A percentile compares a stretch with the other conserved stretches of the same genome.
Evolutionary conservation across 2,329 filamentous ascomycete genomes (phyloP).

Genomic region (Biscogniauxia sp.): DNA sequence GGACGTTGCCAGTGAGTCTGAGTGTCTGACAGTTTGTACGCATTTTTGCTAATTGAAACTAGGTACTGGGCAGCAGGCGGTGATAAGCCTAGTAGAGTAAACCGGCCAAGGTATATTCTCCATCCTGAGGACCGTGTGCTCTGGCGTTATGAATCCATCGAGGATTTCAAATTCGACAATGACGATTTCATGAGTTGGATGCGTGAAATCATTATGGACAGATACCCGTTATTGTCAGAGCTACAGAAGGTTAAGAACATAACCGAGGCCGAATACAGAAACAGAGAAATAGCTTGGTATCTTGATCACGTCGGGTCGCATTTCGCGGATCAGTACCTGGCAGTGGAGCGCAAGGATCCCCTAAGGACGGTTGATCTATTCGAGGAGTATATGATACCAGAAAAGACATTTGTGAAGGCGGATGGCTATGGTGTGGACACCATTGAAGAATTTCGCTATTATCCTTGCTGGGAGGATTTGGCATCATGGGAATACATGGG

Average conservation of each 20-base stretch:
- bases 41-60: slow-evolving; percentile 12
- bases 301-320: slow-evolving; percentile 16
- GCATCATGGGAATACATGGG: slow-evolving; percentile 24
- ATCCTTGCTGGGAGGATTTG: slow-evolving; percentile 27
- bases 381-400: slow-evolving; percentile 13
- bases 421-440: neutral
- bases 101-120: slow-evolving; percentile 20
- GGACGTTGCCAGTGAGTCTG: slow-evolving; percentile 29
- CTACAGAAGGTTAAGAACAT: neutral
- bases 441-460: slow-evolving; percentile 13
- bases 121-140: slow-evolving; percentile 31
- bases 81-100: slow-evolving; percentile 10
- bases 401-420: slow-evolving; percentile 8
- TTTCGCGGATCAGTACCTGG: slow-evolving; percentile 9
- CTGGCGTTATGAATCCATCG: slow-evolving; percentile 25
- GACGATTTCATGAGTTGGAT: neutral
- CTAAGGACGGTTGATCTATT: neutral
- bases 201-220: too few species aligned
- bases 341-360: slow-evolving; percentile 6
- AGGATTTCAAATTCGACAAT: neutral
- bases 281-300: slow-evolving; percentile 15
- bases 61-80: slow-evolving; percentile 16
- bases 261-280: neutral
- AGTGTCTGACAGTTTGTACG: neutral
- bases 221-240: too few species aligned